Evolutionary conservation across 2,329 filamentous ascomycete species (phyloP).

Genomic region (Aureobasidium leucospermi): DNA sequence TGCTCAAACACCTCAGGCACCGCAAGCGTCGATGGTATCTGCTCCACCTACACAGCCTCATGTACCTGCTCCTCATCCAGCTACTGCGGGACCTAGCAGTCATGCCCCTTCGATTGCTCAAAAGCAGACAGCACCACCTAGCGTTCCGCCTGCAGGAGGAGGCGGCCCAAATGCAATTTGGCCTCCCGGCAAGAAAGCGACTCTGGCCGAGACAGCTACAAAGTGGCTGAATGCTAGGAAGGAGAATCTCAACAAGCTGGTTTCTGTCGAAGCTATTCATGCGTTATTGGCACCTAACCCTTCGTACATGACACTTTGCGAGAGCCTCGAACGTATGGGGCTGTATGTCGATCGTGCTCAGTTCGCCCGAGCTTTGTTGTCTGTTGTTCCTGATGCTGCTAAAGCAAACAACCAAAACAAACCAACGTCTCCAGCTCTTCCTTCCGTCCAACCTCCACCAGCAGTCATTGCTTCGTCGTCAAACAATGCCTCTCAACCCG

Average conservation of each 20-base stretch:
- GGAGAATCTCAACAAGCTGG: conserved; percentile 34
- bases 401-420: conserved; percentile 11
- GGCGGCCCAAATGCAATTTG: conserved; percentile 26
- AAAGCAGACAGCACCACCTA: neutral
- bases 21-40: neutral
- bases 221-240: conserved; percentile 37
- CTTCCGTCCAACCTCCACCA: conserved; percentile 1
- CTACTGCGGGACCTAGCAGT: neutral
- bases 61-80: neutral
- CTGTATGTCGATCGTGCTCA: conserved; percentile 44
- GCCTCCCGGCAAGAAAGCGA: conserved; percentile 44
- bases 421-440: neutral
- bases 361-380: conserved; percentile 46
- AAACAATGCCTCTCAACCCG: neutral
- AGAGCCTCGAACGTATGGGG: conserved; percentile 43
- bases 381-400: conserved; percentile 38
- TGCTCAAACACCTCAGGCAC: neutral
- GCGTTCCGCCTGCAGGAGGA: neutral
- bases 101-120: neutral
- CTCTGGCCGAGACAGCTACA: conserved; percentile 44
- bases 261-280: conserved; percentile 36
- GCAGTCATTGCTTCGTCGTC: neutral
- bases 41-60: neutral
- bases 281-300: conserved; percentile 46
- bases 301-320: conserved; percentile 49